Base-by-base conservation (phyloP, 73 alveolate species). In the Symbiodinium pilosum region DNA sequence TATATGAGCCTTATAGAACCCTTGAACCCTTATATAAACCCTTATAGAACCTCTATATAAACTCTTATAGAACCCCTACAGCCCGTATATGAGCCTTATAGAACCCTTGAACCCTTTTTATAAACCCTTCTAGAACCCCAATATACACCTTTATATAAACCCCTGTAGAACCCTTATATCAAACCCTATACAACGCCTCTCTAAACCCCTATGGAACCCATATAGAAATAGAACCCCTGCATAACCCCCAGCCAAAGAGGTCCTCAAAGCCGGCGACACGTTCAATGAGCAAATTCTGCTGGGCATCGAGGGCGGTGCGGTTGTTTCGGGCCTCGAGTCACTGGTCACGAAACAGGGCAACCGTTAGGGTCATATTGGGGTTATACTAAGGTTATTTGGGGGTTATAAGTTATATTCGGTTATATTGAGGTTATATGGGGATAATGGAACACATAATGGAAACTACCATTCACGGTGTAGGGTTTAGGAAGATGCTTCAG, bases 221-320 rank as follows among this genome's bases (percentile, higher is more conserved):
- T 47, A 47, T 9, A 47, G 59, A n/a, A n/a, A n/a, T n/a, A n/a
- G n/a, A n/a, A n/a, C n/a, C n/a, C 59, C 59, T 47, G 59, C 6
- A 47, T 6, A 6, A 14, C 59, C 59, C 59, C 59, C 21, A 47
- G 14, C 21, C 59, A 6, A n/a, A n/a, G 59, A 87, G 94, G 94
- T 87, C 86, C 94, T 87, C 2, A 9, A 47, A 30, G 30, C 42
- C 43, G 97, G 97, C 24, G 97, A 91, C 43, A 91, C 97, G 77
- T 91, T 91, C 81, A 91, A 91, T 20, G 97, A 91, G 68, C 97
- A 91, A 54, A 91, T 91, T 77, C 34, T 91, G 42, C 89, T 91
- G 69, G 97, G 97, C 42, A 54, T 52, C 83, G 56, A 24, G 83
- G 83, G 51, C 43, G 36, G 51, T 36, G 87, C 51, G 8, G 43